Percentiles rank a stretch among this genome's conserved stretches.
Conservation (phyloP, 768 basidiomycete genomes). For the Phylloporus rhodoxanthus region DNA sequence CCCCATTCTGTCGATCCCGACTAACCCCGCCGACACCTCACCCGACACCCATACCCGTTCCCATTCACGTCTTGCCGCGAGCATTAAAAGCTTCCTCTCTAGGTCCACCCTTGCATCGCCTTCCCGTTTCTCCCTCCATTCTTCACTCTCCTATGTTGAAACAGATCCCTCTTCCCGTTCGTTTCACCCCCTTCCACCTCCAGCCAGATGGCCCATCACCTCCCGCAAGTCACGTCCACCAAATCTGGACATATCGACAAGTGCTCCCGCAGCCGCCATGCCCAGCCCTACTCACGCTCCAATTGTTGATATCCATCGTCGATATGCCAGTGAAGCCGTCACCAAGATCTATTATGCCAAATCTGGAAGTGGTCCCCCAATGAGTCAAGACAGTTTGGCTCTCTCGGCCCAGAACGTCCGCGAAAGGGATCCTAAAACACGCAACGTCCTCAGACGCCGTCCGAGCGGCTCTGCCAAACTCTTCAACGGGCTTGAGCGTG, state of each 20-base stretch:
- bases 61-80: conserved; percentile 19
- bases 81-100: conserved; percentile 34
- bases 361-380: background rate
- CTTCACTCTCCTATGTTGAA: conserved; percentile 8
- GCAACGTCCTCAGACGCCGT: conserved; percentile 31
- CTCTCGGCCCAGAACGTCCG: conserved; percentile 4
- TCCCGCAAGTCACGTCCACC: conserved; percentile 21
- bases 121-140: conserved; percentile 20
- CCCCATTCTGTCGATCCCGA: background rate
- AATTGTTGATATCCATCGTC: conserved; percentile 16
- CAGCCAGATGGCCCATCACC: conserved; percentile 13
- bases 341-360: conserved; percentile 2
- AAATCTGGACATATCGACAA: conserved; percentile 19
- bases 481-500: conserved; percentile 11
- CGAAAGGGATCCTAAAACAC: conserved; percentile 16
- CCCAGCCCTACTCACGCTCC: background rate
- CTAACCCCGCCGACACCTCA: background rate
- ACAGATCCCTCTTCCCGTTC: conserved; percentile 7
- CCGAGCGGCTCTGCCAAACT: conserved; percentile 25
- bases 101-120: conserved; percentile 27
- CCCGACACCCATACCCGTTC: conserved; percentile 9
- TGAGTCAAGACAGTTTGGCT: conserved; percentile 14
- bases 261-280: conserved; percentile 1
- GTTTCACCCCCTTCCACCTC: conserved; percentile 3
- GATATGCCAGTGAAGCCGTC: conserved; percentile 14